These are phyloP conservation scores for Pythium biforme DNA, from an alignment of 352 stramenopile genomes.

Conservation along the genomic window DNA sequence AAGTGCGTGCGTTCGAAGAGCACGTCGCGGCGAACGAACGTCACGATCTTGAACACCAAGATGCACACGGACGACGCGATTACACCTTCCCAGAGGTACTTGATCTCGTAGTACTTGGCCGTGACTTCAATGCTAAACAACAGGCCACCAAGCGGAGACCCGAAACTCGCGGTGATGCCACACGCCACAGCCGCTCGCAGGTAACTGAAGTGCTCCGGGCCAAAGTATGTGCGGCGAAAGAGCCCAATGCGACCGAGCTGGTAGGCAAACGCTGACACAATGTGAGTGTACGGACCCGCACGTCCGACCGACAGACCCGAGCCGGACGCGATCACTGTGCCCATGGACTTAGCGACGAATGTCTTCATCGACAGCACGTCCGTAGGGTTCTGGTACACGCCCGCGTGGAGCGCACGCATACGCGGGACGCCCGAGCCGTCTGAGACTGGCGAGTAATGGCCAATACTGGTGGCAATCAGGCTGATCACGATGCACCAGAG, in stretches of 20 bases:
- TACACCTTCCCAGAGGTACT: slow-evolving; percentile 79
- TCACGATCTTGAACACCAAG: slow-evolving; percentile 75
- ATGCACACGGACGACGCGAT: slow-evolving; percentile 82
- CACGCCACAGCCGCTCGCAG: slow-evolving; percentile 66
- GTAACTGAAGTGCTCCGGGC: slow-evolving; percentile 69
- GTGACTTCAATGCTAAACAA: slow-evolving; percentile 87
- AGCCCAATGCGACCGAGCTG: slow-evolving; percentile 62
- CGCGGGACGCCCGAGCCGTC: slow-evolving; percentile 77
- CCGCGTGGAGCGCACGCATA: slow-evolving; percentile 72
- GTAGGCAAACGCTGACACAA: slow-evolving; percentile 73
- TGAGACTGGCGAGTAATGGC: slow-evolving; percentile 59
- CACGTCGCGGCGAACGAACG: slow-evolving; percentile 65
- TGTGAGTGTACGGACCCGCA: slow-evolving; percentile 70
- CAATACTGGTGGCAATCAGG: slow-evolving; percentile 55
- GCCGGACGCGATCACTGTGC: slow-evolving; percentile 59
- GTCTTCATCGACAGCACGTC: slow-evolving; percentile 62
- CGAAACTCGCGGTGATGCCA: slow-evolving; percentile 80
- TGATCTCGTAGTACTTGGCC: slow-evolving; percentile 84
- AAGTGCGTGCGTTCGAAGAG: slow-evolving; percentile 82
- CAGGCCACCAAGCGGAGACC: slow-evolving; percentile 70
- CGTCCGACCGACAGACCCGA: slow-evolving; percentile 70
- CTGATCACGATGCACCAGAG: slow-evolving; percentile 55
- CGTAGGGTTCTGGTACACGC: slow-evolving; percentile 69
- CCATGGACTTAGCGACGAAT: slow-evolving; percentile 65
- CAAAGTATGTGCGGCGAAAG: slow-evolving; percentile 68